Conservation (phyloP, 306 rosid species). For the Alnus glutinosa region DNA sequence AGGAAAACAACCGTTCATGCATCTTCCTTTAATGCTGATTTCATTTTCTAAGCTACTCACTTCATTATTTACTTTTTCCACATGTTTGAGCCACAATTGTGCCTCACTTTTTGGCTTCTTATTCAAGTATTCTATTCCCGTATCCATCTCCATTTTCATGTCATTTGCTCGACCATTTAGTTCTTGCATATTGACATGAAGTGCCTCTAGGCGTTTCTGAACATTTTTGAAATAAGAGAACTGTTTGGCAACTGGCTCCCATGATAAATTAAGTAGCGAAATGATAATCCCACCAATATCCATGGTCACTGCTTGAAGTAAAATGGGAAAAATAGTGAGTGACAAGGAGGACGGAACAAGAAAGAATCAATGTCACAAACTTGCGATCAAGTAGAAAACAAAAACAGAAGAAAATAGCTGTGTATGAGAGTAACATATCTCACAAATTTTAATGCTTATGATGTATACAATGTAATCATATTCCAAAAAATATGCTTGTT, state of each 20-base stretch:
- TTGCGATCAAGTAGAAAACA: background rate
- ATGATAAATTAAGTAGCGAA: background rate
- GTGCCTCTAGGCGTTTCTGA: constrained; percentile 3
- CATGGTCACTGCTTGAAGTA: constrained; percentile 4
- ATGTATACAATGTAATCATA: background rate
- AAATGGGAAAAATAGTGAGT: background rate
- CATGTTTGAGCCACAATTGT: constrained; percentile 33
- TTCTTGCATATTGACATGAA: background rate
- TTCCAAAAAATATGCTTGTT: background rate
- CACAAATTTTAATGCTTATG: background rate
- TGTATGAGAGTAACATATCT: background rate
- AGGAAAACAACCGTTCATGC: constrained; percentile 2
- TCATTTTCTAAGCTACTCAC: constrained; percentile 6
- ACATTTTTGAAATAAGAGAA: background rate
- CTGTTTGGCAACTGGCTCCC: background rate
- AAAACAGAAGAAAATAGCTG: background rate
- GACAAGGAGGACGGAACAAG: background rate
- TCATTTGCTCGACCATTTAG: constrained; percentile 23
- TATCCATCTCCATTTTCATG: constrained; percentile 15
- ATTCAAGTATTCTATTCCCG: background rate
- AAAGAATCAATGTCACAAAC: background rate
- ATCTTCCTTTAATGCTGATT: constrained; percentile 3
- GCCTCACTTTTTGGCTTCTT: constrained; percentile 24
- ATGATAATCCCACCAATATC: background rate
- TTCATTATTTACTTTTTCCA: constrained; percentile 19